Percentiles rank a stretch among this genome's conserved stretches.
Conservation (phyloP, 1,139 yeast genomes). For the Citeromyces hawaiiensis region DNA sequence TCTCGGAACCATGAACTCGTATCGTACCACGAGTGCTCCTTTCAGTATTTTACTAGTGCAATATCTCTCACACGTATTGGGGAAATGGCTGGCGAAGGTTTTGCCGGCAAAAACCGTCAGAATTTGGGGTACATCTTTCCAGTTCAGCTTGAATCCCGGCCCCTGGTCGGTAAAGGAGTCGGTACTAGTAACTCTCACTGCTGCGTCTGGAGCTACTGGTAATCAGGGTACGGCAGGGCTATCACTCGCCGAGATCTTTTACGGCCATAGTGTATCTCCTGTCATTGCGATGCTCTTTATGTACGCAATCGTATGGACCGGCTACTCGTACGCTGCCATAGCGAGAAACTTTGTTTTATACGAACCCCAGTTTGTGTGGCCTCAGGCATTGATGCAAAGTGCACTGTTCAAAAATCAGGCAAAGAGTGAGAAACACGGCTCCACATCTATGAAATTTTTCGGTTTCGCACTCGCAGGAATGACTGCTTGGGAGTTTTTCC, state of each 20-base stretch:
- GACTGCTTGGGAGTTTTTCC: constrained; percentile 28
- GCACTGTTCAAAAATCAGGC: constrained; percentile 24
- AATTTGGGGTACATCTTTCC: constrained; percentile 10
- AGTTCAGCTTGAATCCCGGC: constrained; percentile 25
- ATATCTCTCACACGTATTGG: constrained; percentile 28
- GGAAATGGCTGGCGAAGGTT: constrained; percentile 23
- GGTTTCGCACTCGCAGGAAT: constrained; percentile 18
- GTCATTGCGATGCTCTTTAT: constrained; percentile 23
- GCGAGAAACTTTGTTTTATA: constrained; percentile 26
- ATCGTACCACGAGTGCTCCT: constrained; percentile 31
- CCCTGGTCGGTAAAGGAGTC: constrained; percentile 35
- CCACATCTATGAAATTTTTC: constrained; percentile 19
- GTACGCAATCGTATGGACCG: constrained; percentile 33
- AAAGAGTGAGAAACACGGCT: constrained; percentile 4
- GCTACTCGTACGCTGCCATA: constrained; percentile 32
- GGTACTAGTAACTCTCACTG: constrained; percentile 29
- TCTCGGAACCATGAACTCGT: constrained; percentile 32
- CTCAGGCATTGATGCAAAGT: constrained; percentile 33
- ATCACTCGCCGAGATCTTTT: constrained; percentile 27
- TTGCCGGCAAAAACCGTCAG: constrained; percentile 19
- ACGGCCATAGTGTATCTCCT: constrained; percentile 19
- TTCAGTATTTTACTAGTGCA: constrained; percentile 33
- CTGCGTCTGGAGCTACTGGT: constrained; percentile 33
- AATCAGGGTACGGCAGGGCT: constrained; percentile 27
- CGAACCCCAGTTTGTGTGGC: constrained; percentile 31